These are phyloP conservation scores for Daedalea quercina DNA, from an alignment of 768 basidiomycete genomes.

Conservation along the genomic window DNA sequence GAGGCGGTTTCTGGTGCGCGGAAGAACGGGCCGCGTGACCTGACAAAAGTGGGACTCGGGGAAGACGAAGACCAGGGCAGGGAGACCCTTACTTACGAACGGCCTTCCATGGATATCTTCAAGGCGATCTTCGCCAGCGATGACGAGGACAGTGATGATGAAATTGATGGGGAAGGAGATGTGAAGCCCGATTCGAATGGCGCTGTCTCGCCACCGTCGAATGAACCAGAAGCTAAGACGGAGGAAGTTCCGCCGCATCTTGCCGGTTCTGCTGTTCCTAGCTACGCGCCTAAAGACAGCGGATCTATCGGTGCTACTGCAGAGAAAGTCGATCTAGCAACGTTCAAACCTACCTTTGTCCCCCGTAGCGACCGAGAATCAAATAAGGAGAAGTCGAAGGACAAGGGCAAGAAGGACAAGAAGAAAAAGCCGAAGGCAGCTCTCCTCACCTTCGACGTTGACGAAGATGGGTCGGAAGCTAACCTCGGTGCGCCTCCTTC, in stretches of 20 bases:
- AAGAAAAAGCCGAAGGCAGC: conserved; percentile 37
- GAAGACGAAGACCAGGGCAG: conserved; percentile 87
- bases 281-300: not conserved
- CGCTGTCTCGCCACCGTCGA: conserved; percentile 46
- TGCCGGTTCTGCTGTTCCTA: not conserved
- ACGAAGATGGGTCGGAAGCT: conserved; percentile 39
- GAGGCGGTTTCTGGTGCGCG: conserved; percentile 1
- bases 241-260: conserved; percentile 9
- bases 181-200: conserved; percentile 85
- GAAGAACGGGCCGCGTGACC: conserved; percentile 32
- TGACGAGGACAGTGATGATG: conserved; percentile 80
- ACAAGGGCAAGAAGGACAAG: conserved; percentile 39
- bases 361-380: conserved; percentile 41
- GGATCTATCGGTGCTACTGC: conserved; percentile 6
- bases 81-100: conserved; percentile 82
- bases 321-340: conserved; percentile 45
- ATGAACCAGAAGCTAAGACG: not conserved
- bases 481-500: conserved; percentile 11
- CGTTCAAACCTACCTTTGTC: conserved; percentile 88
- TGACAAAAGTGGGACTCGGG: conserved; percentile 83
- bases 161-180: conserved; percentile 34
- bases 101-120: conserved; percentile 89
- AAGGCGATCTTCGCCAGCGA: conserved; percentile 98
- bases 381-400: conserved; percentile 34
- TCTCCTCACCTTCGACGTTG: conserved; percentile 74